Base-by-base conservation (phyloP, 2,329 filamentous ascomycete species). In the Epichloe sylvatica region DNA sequence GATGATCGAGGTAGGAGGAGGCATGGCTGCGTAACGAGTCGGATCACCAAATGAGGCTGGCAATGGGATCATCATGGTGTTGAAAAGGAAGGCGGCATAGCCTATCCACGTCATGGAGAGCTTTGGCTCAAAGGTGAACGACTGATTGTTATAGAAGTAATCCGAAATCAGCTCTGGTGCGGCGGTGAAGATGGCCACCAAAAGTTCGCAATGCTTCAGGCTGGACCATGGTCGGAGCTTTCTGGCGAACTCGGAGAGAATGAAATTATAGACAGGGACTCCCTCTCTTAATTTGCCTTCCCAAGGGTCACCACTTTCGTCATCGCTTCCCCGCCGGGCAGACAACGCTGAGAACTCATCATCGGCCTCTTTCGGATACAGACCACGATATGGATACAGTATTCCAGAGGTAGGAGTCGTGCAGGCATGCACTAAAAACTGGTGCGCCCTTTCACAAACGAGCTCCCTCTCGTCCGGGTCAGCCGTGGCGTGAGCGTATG, bases 21-120 rank as follows among this genome's bases (percentile, higher is more conserved):
- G 90, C 13, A 82, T 70, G 23, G 81, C 78, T 40, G 62, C 57
- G 54, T 80, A 83, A 40, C 72, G 73, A 12, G 77, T 73, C 39
- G 72, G 72, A 56, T 81, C 78, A 12, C 88, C 88, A 60, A 91
- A 87, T 52, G 77, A 77, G 25, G 70, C 62, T 2, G 90, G 90
- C 2, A 95, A 71, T 1, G 83, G 80, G 36, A 94, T 70, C 51
- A 83, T 77, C 43, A 96, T 80, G 1, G 83, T 80, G 53, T 84
- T 85, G 65, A 94, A 94, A 5, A 98, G 69, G 54, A 97, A 87
- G 0, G 89, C 81, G 0, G 89, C 88, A 62, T 94, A 95, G 40
- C 91, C 90, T 56, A 97, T 86, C 92, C 92, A 98, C 0, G 89
- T 92, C 42, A 89, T 83, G 3, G 89, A 92, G 5, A 94, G 74